Base-by-base conservation (phyloP, 1,284 basidiomycete genomes). In the Cerioporus squamosus region DNA sequence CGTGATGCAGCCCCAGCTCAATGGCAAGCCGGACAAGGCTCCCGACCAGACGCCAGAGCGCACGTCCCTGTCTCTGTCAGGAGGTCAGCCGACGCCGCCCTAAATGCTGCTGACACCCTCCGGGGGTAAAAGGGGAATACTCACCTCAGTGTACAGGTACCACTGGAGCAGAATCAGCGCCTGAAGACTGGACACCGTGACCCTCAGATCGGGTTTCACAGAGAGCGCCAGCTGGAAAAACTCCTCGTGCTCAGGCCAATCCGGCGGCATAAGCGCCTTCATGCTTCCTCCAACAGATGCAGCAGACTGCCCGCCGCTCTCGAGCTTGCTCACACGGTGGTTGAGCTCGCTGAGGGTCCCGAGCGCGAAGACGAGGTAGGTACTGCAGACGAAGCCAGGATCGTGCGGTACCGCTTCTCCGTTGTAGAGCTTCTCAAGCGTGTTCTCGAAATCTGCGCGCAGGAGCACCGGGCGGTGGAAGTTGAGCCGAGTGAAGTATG, bases 121-220 rank as follows among this genome's bases (percentile, higher is more conserved):
- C 22, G 20, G 14, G 47, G 36, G 33, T 38, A n/a, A 39, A n/a
- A 12, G 47, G n/a, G 39, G 46, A 45, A 17, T 22, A 70, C 82
- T 59, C 64, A 90, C 91, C 81, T 93, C 91, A 20, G 88, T 91
- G 66, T 93, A 93, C 20, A 93, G 78, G 72, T 93, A 93, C 91
- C 90, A 93, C 55, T 93, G 91, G 40, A 93, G 73, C 8, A 93
- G 72, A 29, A 93, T 91, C 51, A 93, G 79, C 2, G 91, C 89
- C 71, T 93, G 91, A 59, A 93, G 73, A 69, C 89, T 91, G 5
- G 87, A 86, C 29, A 92, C 82, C 4, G 90, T 91, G 67, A 93
- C 90, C 20, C 88, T 83, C 43, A 93, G 75, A 62, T 93, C 89
- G 9, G 90, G 88, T 68, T 93, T 92, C 64, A 91, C 81, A 22